Percentiles rank a stretch among this genome's conserved stretches.
These are phyloP conservation scores for Aspergillus sp. DNA, from an alignment of 2,329 filamentous ascomycete genomes.

Conservation along the genomic window DNA sequence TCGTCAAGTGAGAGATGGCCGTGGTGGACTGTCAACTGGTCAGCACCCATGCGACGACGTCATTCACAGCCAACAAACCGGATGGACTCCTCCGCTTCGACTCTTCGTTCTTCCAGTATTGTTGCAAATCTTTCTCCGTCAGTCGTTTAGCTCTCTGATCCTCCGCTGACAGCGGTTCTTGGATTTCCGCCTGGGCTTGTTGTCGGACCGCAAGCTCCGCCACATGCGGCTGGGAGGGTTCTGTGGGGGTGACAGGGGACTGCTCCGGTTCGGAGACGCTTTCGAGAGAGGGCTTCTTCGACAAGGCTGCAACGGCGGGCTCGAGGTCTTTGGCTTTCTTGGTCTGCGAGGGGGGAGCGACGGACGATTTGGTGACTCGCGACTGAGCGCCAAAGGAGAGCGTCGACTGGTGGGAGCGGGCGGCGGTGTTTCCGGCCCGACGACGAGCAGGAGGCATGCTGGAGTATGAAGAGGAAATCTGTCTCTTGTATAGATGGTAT, in stretches of 20 bases:
- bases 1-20: constrained; percentile 68
- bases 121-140: constrained; percentile 65
- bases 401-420: constrained; percentile 53
- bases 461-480: background rate
- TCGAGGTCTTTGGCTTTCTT: constrained; percentile 33
- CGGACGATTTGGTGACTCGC: constrained; percentile 57
- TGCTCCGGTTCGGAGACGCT: constrained; percentile 26
- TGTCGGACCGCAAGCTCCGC: constrained; percentile 40
- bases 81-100: constrained; percentile 62
- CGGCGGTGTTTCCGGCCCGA: constrained; percentile 31
- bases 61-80: constrained; percentile 17
- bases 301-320: constrained; percentile 33
- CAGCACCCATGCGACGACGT: too few species aligned
- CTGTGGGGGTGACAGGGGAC: constrained; percentile 20
- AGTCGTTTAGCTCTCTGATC: constrained; percentile 58
- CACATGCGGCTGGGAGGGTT: constrained; percentile 28
- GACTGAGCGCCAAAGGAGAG: constrained; percentile 60
- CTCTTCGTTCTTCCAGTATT: constrained; percentile 77
- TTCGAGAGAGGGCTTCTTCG: constrained; percentile 22
- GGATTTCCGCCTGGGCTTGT: constrained; percentile 47
- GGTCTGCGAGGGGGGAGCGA: constrained; percentile 26
- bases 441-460: constrained; percentile 44
- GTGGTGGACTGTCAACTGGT: constrained; percentile 63
- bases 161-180: constrained; percentile 31
- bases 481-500: background rate